Base-by-base conservation (phyloP, 2,329 filamentous ascomycete species). In the Calonectria montana region DNA sequence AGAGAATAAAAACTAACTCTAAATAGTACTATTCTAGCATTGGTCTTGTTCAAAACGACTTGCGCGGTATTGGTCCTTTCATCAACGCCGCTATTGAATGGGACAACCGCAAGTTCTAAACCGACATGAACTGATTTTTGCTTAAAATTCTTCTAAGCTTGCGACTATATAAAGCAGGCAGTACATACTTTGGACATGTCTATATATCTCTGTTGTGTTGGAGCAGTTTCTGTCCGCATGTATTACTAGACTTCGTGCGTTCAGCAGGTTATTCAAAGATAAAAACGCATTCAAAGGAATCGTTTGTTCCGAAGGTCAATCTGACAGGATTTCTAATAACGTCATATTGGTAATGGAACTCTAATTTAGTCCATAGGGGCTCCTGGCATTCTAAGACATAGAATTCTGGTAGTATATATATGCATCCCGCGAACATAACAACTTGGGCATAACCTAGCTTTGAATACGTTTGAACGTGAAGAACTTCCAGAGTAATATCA, bases 21-120 rank as follows among this genome's bases (percentile, higher is more conserved):
- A 39, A 8, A 1, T 23, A 81, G 80, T 81, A 81, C 23, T 81
- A 81, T 47, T 76, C 80, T 0, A 73, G 71, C 61, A 79, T 81
- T 53, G 73, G 70, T 1, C 27, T 78, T 13, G 75, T 80, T 4
- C 72, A 76, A 18, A 79, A 81, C 31, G 80, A 81, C 65, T 73
- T 79, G 13, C 80, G 80, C 1, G 79, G 79, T 3, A 78, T 78
- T 35, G 79, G 79, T n/a, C 73, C 78, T 7, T 81, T 80, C 55
- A 77, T 81, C 67, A 76, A 78, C 57, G 79, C 79, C 12, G 66
- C 79, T 13, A 70, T 78, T 2, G 79, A 81, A 74, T 81, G 79
- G 79, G 79, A 81, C 65, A 25, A 63, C 29, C 73, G 74, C 39
- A 59, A 45, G 15, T 61, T 29, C 31, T 69, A 65, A 27, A 37